phyloP scores from a whole-genome alignment of 140 eudicot genomes.

The Ambrosia hybrid region DNA sequence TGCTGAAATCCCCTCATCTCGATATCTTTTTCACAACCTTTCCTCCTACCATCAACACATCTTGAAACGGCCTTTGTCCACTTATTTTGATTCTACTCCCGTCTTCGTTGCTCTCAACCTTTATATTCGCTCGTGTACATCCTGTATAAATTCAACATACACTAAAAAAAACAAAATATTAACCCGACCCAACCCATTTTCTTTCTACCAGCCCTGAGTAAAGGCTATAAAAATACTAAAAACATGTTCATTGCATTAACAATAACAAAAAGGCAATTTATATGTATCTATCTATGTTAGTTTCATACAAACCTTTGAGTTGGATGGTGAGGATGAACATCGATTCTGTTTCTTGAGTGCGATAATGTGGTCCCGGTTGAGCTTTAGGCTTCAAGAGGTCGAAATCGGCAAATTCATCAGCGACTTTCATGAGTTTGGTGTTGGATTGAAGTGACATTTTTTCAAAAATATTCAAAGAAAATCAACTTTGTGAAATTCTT shows the following conservation, averaged over 20 bases:
- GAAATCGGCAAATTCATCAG: conserved; percentile 46
- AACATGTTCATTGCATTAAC: background rate
- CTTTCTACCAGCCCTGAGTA: too few species aligned
- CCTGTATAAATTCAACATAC: conserved; percentile 30
- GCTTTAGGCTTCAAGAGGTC: conserved; percentile 47
- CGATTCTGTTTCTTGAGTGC: conserved; percentile 51
- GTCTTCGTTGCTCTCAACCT: conserved; percentile 56
- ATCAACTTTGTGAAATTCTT: background rate
- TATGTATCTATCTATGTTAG: conserved; percentile 9
- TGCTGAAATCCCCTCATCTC: conserved; percentile 47
- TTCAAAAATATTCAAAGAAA: conserved; percentile 5
- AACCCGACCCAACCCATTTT: too few species aligned
- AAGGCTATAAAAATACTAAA: too few species aligned
- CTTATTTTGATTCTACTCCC: conserved; percentile 51
- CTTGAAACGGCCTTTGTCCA: conserved; percentile 55
- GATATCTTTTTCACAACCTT: conserved; percentile 39
- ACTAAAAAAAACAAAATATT: background rate
- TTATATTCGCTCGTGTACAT: conserved; percentile 43
- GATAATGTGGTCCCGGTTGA: conserved; percentile 45
- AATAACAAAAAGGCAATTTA: background rate
- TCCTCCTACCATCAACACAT: conserved; percentile 47
- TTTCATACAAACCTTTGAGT: conserved; percentile 49
- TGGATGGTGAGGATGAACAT: conserved; percentile 60
- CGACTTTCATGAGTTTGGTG: conserved; percentile 42
- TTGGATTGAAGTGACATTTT: conserved; percentile 53